These are phyloP conservation scores for Kodamaea plutei DNA, from an alignment of 1,139 yeast species.

Conservation along the genomic window DNA sequence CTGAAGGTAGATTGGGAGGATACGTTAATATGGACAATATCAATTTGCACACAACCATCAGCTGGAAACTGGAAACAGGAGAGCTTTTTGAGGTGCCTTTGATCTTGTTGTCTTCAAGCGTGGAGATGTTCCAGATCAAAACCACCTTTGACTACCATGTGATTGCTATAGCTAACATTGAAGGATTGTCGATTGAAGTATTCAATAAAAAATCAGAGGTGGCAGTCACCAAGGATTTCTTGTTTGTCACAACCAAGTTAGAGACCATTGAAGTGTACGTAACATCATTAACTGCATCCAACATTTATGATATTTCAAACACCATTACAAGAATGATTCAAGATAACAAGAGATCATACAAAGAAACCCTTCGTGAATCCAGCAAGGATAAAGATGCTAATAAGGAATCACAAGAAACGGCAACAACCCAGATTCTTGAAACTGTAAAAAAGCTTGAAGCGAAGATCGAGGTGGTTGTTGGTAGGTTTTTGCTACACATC, in stretches of 20 bases:
- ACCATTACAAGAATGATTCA: slow-evolving; percentile 68
- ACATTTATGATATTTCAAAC: slow-evolving; percentile 70
- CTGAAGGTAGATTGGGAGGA: slow-evolving; percentile 82
- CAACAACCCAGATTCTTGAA: slow-evolving; percentile 31
- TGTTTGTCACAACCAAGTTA: slow-evolving; percentile 55
- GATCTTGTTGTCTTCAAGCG: slow-evolving; percentile 57
- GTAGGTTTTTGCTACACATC: slow-evolving; percentile 54
- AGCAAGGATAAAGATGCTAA: slow-evolving; percentile 15
- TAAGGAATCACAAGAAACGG: slow-evolving; percentile 10
- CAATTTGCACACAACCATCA: slow-evolving; percentile 60
- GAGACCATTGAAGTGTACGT: slow-evolving; percentile 57
- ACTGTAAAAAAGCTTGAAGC: slow-evolving; percentile 49
- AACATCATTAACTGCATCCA: slow-evolving; percentile 84
- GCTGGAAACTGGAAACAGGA: slow-evolving; percentile 55
- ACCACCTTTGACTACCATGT: slow-evolving; percentile 81
- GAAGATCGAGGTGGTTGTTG: slow-evolving; percentile 57
- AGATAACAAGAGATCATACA: slow-evolving; percentile 68
- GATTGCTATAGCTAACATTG: slow-evolving; percentile 60
- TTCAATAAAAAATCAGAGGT: slow-evolving; percentile 61
- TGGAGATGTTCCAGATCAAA: slow-evolving; percentile 54
- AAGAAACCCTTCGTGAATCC: slow-evolving; percentile 65
- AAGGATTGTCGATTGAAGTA: slow-evolving; percentile 50
- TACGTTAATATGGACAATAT: slow-evolving; percentile 46
- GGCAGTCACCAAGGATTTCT: slow-evolving; percentile 51
- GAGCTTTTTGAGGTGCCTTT: slow-evolving; percentile 57